phyloP scores from a whole-genome alignment of 768 basidiomycete genomes.

The Amanita fuliginea region DNA sequence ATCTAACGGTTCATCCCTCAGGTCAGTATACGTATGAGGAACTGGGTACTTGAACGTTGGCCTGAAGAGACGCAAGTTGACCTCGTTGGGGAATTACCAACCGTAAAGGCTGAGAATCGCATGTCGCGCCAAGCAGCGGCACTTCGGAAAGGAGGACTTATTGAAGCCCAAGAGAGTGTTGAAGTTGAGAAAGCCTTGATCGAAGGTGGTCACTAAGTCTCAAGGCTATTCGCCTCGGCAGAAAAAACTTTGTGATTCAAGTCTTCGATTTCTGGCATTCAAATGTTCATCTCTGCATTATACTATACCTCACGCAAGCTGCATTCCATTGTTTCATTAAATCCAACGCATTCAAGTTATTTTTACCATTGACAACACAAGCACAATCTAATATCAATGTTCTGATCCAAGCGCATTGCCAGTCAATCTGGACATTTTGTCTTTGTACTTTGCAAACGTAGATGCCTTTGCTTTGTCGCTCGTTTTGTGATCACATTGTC shows the following conservation, averaged over 20 bases:
- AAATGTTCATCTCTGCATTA: neutral
- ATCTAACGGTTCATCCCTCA: slow-evolving; percentile 18
- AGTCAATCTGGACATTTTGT: neutral
- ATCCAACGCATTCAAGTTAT: neutral
- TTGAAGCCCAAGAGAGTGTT: slow-evolving; percentile 7
- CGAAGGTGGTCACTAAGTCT: neutral
- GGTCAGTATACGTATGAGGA: slow-evolving; percentile 74
- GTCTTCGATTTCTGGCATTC: neutral
- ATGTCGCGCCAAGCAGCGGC: slow-evolving; percentile 24
- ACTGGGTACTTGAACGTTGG: slow-evolving; percentile 81
- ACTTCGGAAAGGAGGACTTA: slow-evolving; percentile 8
- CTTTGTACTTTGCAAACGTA: neutral
- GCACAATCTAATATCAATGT: slow-evolving; percentile 3
- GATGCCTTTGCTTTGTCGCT: neutral
- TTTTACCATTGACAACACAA: neutral
- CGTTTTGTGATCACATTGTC: slow-evolving; percentile 1
- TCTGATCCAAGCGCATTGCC: neutral
- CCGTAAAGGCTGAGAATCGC: slow-evolving; percentile 47
- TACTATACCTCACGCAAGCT: slow-evolving; percentile 3
- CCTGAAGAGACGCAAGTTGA: slow-evolving; percentile 47
- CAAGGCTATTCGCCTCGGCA: neutral
- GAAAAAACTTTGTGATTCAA: too few relatives aligned
- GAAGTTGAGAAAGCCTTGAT: slow-evolving; percentile 5
- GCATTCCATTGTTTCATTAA: slow-evolving; percentile 4
- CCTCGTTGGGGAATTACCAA: slow-evolving; percentile 46